A percentile compares a stretch with the other conserved stretches of the same genome.
Evolutionary conservation across 768 basidiomycete genomes (phyloP).

Genomic region (Lactarius hatsudake): DNA sequence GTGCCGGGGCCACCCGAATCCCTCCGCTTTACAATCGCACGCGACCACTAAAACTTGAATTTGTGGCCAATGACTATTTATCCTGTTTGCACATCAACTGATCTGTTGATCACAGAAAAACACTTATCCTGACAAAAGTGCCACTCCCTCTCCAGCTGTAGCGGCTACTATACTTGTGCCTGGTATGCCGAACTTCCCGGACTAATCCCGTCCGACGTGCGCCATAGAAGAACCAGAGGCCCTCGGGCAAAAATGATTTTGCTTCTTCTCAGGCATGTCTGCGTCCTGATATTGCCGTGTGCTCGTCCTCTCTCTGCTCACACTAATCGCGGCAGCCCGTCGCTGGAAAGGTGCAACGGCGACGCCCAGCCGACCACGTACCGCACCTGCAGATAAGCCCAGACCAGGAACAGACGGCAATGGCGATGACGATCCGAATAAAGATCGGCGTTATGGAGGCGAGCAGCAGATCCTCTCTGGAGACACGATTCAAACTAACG

Average conservation of each 20-base stretch:
- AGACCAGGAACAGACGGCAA: not conserved
- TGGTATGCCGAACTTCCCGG: not conserved
- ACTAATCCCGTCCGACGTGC: not conserved
- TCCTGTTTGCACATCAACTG: not conserved
- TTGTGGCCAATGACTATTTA: not conserved
- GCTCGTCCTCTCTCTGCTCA: slow-evolving; percentile 4
- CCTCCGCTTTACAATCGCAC: too few species aligned
- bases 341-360: not conserved
- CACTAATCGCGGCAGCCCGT: not conserved
- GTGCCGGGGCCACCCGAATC: not conserved
- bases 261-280: not conserved
- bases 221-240: not conserved
- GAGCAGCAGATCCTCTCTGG: not conserved
- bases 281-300: not conserved
- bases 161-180: not conserved
- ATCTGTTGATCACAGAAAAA: not conserved
- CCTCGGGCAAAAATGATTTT: not conserved
- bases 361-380: not conserved
- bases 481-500: not conserved
- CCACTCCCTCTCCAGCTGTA: not conserved
- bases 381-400: not conserved
- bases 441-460: slow-evolving; percentile 31
- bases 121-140: not conserved
- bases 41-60: not conserved
- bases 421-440: slow-evolving; percentile 24